Conservation (phyloP, 192 early-diverging fungal species). For the Obelidium mucronatum region DNA sequence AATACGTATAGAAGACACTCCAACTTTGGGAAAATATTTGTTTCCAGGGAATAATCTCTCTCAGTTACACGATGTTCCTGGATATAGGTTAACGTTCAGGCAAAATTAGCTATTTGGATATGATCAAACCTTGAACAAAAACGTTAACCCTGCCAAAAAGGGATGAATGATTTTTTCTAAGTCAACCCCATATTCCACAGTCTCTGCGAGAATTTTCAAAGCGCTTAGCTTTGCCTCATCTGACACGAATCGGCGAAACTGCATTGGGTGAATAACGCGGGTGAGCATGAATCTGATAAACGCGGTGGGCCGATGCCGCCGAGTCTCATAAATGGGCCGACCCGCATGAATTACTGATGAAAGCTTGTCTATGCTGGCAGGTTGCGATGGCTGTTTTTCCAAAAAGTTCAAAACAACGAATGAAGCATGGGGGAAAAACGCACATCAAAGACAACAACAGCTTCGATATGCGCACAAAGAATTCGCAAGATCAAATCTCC, state of each 20-base stretch:
- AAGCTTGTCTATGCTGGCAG: not conserved
- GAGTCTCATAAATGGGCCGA: no score
- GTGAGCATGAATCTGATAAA: not conserved
- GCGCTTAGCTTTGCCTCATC: not conserved
- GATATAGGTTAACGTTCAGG: not conserved
- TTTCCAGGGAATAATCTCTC: not conserved
- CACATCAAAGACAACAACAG: not conserved
- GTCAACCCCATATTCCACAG: not conserved
- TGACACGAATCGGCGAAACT: not conserved
- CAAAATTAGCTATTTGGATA: not conserved
- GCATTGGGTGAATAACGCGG: not conserved
- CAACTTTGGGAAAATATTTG: not conserved
- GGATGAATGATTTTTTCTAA: not conserved
- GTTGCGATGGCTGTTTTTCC: not conserved
- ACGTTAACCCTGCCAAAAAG: not conserved
- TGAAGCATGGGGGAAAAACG: not conserved
- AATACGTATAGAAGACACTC: not conserved
- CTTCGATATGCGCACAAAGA: not conserved
- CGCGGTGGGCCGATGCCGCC: not conserved
- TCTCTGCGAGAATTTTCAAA: not conserved
- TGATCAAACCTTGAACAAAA: not conserved
- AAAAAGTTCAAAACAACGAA: no score
- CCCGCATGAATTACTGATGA: no score
- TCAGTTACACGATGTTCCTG: not conserved
- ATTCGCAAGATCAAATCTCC: not conserved